phyloP scores from a whole-genome alignment of 148 eudicot species.

The Persicaria maculosa region DNA sequence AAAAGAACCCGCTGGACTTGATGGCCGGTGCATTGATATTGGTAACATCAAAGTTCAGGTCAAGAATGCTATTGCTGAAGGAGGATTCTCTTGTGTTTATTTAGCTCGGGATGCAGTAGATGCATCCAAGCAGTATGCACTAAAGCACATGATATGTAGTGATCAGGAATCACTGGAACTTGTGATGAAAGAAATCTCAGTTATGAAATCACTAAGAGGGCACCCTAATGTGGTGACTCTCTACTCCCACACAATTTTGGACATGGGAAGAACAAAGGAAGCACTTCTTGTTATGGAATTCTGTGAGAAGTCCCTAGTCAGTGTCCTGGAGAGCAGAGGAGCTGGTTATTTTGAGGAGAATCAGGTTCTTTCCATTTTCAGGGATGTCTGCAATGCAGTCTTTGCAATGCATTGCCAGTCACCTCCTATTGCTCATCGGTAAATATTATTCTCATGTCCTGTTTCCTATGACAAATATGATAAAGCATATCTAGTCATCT shows the following conservation, averaged over 20 bases:
- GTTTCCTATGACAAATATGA: neutral
- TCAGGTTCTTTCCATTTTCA: constrained; percentile 64
- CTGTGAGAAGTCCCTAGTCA: constrained; percentile 89
- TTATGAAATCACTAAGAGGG: constrained; percentile 82
- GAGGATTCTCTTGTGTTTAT: constrained; percentile 96
- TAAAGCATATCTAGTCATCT: neutral
- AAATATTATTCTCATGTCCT: constrained; percentile 14
- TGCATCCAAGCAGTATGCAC: constrained; percentile 82
- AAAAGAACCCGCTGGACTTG: constrained; percentile 90
- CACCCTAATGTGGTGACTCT: constrained; percentile 90
- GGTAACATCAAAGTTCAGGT: constrained; percentile 80
- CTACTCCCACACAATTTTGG: constrained; percentile 56
- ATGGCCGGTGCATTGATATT: constrained; percentile 85
- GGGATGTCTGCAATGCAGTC: constrained; percentile 93
- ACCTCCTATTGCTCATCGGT: constrained; percentile 98
- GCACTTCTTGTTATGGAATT: constrained; percentile 87
- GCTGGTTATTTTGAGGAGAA: constrained; percentile 85
- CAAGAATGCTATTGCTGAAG: constrained; percentile 83
- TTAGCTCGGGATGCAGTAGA: constrained; percentile 72
- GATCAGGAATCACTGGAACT: constrained; percentile 84
- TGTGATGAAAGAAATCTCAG: constrained; percentile 80
- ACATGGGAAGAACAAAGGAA: constrained; percentile 94
- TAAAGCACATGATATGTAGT: constrained; percentile 95
- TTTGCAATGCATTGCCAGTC: constrained; percentile 97
- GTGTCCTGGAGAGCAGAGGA: constrained; percentile 83